Base-by-base conservation (phyloP, 805 yeast genomes). In the Sugiyamaella boreocaroliniensis region DNA sequence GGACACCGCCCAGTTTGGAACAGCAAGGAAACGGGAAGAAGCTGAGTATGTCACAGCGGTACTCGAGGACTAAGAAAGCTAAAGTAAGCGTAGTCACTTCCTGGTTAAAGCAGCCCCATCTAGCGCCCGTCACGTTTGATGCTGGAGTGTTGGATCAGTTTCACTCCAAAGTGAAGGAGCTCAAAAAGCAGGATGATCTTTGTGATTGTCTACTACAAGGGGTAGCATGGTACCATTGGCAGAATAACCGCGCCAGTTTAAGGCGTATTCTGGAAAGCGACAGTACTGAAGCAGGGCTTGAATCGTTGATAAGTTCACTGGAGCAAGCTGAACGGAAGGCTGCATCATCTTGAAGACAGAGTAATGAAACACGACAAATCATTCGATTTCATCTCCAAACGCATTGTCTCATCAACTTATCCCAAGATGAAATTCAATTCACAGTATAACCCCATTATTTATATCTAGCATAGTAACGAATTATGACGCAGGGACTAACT, bases 121-220 rank as follows among this genome's bases (percentile, higher is more conserved):
- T 12, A 6, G 15, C 10, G 4, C 29, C 10, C n/a, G 45, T 50
- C 9, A 4, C 22, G 15, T 44, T 49, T 16, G 20, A 32, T 9
- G 34, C 26, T 15, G 40, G 47, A 2, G 26, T 49, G 5, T 14
- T 43, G 10, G 26, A 37, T 3, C 16, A n/a, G 11, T 41, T 32
- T n/a, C 37, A 49, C 20, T 22, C 22, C 16, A 40, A 50, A 19
- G 44, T 42, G 34, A 6, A 29, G 18, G 26, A 22, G 11, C 41
- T 40, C 32, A 65, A 63, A 18, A 83, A 83, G 62, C 77, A 78
- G 43, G 90, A 84, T 62, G 90, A 84, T 63, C 67, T 83, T 51
- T 77, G 82, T 8, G 90, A 84, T 63, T 73, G 84, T 0, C 67
- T 83, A n/a, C 66, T 83, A 14, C 87, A 84, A 63, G 85, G 80